These are phyloP conservation scores for Hymenoscyphus salicellus DNA, from an alignment of 2,329 filamentous ascomycete species.

Conservation along the genomic window DNA sequence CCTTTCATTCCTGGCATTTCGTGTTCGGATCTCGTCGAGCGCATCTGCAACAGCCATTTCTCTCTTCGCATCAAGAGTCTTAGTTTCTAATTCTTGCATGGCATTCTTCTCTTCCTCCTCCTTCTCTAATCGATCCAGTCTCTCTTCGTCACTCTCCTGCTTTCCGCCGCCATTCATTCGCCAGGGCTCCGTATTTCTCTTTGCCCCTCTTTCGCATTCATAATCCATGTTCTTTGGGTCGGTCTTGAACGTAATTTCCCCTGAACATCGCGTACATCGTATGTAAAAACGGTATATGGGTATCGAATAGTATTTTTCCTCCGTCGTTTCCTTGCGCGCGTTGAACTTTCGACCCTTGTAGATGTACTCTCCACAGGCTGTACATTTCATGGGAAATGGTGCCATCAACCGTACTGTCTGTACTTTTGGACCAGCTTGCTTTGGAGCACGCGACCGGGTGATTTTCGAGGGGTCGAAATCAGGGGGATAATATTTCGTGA, in stretches of 20 bases:
- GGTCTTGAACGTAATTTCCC: slow-evolving; percentile 88
- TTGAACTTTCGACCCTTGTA: slow-evolving; percentile 96
- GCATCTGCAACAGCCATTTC: slow-evolving; percentile 98
- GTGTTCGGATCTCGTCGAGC: slow-evolving; percentile 85
- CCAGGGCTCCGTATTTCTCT: slow-evolving; percentile 94
- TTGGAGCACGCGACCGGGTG: slow-evolving; percentile 64
- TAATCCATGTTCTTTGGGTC: slow-evolving; percentile 97
- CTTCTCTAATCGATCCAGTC: slow-evolving; percentile 76
- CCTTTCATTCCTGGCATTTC: slow-evolving; percentile 84
- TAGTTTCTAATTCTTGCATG: slow-evolving; percentile 93
- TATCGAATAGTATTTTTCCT: slow-evolving; percentile 85
- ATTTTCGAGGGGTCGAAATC: slow-evolving; percentile 88
- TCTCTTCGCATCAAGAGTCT: slow-evolving; percentile 85
- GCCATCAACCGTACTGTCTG: slow-evolving; percentile 90
- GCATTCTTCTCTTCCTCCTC: slow-evolving; percentile 82
- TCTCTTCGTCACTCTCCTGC: slow-evolving; percentile 83
- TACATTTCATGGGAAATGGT: slow-evolving; percentile 78
- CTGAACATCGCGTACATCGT: slow-evolving; percentile 79
- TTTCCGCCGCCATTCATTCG: slow-evolving; percentile 51
- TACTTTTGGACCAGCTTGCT: slow-evolving; percentile 71
- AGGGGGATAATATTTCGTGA: slow-evolving; percentile 64
- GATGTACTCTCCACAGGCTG: slow-evolving; percentile 71
- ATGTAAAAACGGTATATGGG: slow-evolving; percentile 89
- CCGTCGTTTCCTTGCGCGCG: slow-evolving; percentile 85
- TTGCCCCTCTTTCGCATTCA: slow-evolving; percentile 71